phyloP scores from a whole-genome alignment of 345 rosid species.

The Boechera stricta region DNA sequence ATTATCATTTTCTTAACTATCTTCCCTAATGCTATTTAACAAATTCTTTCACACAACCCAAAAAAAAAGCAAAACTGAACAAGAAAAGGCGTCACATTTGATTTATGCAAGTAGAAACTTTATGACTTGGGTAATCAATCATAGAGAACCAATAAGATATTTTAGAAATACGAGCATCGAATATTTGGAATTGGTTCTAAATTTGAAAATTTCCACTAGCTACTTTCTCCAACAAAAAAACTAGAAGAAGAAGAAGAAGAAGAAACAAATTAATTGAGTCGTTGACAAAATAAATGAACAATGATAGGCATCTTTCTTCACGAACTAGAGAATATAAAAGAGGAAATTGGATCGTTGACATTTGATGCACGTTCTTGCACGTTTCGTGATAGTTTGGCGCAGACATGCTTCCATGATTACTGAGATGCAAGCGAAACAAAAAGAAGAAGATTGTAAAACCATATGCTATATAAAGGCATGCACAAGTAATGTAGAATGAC shows the following conservation, averaged over 20 bases:
- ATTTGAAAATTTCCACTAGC: not conserved
- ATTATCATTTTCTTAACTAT: too few relatives aligned
- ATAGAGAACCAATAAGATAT: not conserved
- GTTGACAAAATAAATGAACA: slow-evolving; percentile 39
- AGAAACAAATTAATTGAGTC: not conserved
- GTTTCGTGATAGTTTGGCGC: slow-evolving; percentile 27
- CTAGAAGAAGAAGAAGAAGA: not conserved
- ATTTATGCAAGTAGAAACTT: too few relatives aligned
- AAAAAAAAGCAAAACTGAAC: too few relatives aligned
- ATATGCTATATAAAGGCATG: slow-evolving; percentile 26
- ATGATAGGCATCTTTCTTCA: slow-evolving; percentile 39
- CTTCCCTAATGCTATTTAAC: too few relatives aligned
- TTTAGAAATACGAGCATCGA: not conserved
- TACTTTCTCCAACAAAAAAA: too few relatives aligned
- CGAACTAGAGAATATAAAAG: slow-evolving; percentile 21
- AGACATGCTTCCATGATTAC: slow-evolving; percentile 30
- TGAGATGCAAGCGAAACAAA: not conserved
- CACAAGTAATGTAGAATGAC: slow-evolving; percentile 26
- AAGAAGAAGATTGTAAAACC: too few relatives aligned
- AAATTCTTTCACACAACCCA: too few relatives aligned
- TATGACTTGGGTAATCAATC: not conserved
- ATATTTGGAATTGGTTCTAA: not conserved
- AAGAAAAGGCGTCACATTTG: too few relatives aligned
- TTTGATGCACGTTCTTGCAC: slow-evolving; percentile 42
- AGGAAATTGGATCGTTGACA: slow-evolving; percentile 33